These are phyloP conservation scores for Myriosclerotinia scirpicola DNA, from an alignment of 2,329 filamentous ascomycete species.

Conservation along the genomic window DNA sequence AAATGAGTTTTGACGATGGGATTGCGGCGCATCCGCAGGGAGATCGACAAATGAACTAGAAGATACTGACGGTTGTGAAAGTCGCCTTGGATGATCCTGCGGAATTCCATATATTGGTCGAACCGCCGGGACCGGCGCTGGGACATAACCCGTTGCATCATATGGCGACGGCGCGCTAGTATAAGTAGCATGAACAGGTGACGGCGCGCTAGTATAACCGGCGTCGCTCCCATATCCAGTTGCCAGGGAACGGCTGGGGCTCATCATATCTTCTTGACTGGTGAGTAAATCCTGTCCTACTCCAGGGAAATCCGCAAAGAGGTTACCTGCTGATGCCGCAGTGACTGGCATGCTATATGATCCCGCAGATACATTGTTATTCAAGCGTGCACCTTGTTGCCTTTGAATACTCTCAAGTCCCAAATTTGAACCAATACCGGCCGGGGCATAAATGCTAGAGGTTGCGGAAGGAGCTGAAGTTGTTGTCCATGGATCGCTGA, in stretches of 20 bases:
- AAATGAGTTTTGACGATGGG: constrained; percentile 59
- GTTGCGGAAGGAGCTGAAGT: constrained; percentile 50
- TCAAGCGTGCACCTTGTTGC: constrained; percentile 58
- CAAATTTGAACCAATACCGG: constrained; percentile 57
- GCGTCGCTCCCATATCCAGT: constrained; percentile 67
- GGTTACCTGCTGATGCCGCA: constrained; percentile 70
- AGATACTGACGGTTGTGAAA: constrained; percentile 80
- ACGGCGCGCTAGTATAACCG: constrained; percentile 66
- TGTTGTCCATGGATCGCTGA: constrained; percentile 86
- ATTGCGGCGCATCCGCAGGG: constrained; percentile 33
- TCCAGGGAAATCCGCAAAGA: constrained; percentile 56
- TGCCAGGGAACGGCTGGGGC: constrained; percentile 57
- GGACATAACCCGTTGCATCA: constrained; percentile 73
- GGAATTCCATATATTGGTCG: constrained; percentile 58
- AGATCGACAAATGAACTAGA: constrained; percentile 49
- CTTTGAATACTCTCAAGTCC: constrained; percentile 58
- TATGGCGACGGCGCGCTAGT: constrained; percentile 59
- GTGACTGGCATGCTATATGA: constrained; percentile 72
- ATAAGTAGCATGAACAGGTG: constrained; percentile 39
- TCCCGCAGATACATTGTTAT: constrained; percentile 60
- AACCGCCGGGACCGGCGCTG: constrained; percentile 51
- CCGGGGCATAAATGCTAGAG: constrained; percentile 61
- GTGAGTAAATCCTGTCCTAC: constrained; percentile 64
- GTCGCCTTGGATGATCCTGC: constrained; percentile 61
- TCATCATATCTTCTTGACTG: constrained; percentile 72